Base-by-base conservation (phyloP, 2,329 filamentous ascomycete species). In the Clonostachys rosea region DNA sequence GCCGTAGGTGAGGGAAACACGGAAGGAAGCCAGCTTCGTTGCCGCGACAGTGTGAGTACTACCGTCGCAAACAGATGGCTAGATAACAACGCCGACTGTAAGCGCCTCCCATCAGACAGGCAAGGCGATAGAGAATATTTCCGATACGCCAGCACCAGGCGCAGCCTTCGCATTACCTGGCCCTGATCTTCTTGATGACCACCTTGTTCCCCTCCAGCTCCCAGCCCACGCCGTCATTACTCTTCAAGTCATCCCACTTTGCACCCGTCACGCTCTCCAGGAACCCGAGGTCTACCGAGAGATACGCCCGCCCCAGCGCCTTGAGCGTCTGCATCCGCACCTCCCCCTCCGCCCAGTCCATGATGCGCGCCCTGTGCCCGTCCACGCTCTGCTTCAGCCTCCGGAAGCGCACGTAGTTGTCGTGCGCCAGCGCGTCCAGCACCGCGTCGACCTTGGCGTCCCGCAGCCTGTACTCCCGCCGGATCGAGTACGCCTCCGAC, bases 391-490 rank as follows among this genome's bases (percentile, higher is more conserved):
- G 75, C 67, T 83, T 84, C 42, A 87, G 71, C 52, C 81, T 78
- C 73, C 86, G 87, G 62, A 95, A 96, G 12, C 79, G 64, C 34
- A 90, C 76, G 73, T 89, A 97, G 61, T 97, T 88, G 58, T 94
- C 90, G 53, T 86, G 84, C 11, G 86, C 81, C 44, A 99, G 64
- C 6, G 89, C 83, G 16, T 70, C 69, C 14, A 99, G 70, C 24
- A 88, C 77, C 5, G 71, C 71, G 56, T 89, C 83, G 1, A 96
- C 75, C 46, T 84, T 80, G n/a, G 74, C 62, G 59, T 90, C 89
- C 42, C 71, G 71, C 47, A 91, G 77, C 8, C 65, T 65, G 63
- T 87, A 87, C 20, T 68, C 63, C 45, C 78, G 70, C 47, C 84
- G 79, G 47, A 91, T 69, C 4, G 79, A 73, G 59, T 86, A 89